Conservation (phyloP, 176 grass and related monocot genomes). For the Avena insularis region DNA sequence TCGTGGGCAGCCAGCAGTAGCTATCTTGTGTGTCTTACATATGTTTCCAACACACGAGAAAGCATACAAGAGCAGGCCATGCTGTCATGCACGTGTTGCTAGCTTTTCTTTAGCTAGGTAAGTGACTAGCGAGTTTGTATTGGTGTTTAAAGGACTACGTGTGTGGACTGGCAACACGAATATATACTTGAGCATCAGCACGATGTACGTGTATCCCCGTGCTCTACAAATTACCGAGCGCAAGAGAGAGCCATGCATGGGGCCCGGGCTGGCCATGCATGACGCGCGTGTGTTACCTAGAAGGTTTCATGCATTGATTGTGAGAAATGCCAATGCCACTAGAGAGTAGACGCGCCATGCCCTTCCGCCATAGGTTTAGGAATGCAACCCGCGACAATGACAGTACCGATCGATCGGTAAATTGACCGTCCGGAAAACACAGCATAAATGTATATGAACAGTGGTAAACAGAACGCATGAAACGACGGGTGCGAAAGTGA, state of each 20-base stretch:
- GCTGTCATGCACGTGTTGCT: background rate
- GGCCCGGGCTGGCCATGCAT: background rate
- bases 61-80: background rate
- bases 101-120: background rate
- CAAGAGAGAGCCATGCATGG: too few species aligned
- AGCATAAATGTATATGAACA: background rate
- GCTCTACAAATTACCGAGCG: constrained; percentile 16
- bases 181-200: background rate
- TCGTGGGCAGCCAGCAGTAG: background rate
- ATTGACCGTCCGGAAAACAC: background rate
- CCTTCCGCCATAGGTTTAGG: constrained; percentile 19
- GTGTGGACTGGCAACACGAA: background rate
- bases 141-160: background rate
- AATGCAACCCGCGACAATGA: background rate
- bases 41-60: constrained; percentile 6
- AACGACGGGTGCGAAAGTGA: background rate
- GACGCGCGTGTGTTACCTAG: background rate
- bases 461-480: background rate
- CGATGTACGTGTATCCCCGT: background rate
- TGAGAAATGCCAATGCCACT: background rate
- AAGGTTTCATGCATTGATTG: constrained; percentile 6
- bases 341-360: constrained; percentile 1
- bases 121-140: background rate
- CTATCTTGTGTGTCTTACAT: background rate
- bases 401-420: background rate